Conservation (phyloP, 176 grass and related monocot genomes). For the Oryza glumipatula region DNA sequence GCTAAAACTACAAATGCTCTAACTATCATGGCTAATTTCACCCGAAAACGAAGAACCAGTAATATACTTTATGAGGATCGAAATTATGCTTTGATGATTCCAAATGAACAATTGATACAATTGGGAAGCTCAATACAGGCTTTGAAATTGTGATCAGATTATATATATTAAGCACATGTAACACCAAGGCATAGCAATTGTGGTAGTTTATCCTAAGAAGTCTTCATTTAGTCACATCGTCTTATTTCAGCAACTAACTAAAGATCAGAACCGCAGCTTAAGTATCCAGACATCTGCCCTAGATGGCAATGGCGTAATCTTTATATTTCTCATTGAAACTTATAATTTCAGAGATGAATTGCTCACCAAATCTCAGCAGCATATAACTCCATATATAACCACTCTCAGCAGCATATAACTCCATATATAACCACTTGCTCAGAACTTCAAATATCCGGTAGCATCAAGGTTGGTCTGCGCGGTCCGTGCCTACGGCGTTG, state of each 20-base stretch:
- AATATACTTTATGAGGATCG: background rate
- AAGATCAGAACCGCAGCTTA: background rate
- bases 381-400: constrained; percentile 6
- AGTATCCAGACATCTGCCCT: constrained; percentile 27
- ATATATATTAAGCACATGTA: background rate
- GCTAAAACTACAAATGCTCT: background rate
- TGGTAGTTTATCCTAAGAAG: background rate
- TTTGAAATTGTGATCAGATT: background rate
- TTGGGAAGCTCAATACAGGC: background rate
- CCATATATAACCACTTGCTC: constrained; percentile 4
- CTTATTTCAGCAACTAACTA: background rate
- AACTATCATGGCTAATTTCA: background rate
- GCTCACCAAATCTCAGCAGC: constrained; percentile 3
- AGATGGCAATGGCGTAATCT: too few species aligned
- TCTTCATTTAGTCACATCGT: background rate
- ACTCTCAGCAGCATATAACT: background rate
- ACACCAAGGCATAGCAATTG: background rate
- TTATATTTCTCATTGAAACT: background rate
- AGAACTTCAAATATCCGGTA: background rate
- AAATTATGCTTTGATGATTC: background rate
- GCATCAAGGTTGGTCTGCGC: background rate
- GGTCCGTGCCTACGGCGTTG: background rate
- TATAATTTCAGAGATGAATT: background rate
- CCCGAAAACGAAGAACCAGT: background rate
- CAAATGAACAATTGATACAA: background rate